Conservation (phyloP, 1,284 basidiomycete species). For the Cutaneotrichosporon sp. region DNA sequence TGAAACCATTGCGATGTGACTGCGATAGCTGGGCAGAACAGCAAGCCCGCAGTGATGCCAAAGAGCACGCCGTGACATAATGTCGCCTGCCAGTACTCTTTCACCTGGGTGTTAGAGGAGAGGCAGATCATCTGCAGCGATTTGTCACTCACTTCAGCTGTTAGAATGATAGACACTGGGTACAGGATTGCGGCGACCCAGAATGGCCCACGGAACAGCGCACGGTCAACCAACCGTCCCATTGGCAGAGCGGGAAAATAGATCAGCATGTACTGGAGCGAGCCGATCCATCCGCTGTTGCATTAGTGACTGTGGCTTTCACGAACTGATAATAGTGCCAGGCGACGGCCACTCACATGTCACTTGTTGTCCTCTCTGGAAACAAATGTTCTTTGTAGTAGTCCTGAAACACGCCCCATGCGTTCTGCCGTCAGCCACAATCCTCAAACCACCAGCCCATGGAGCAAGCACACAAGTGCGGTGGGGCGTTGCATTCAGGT, state of each 20-base stretch:
- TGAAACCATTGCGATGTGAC: conserved; percentile 54
- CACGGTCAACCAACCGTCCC: conserved; percentile 58
- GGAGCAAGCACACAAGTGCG: too few relatives aligned
- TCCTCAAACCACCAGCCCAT: too few relatives aligned
- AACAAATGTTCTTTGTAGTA: conserved; percentile 19
- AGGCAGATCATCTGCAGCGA: background rate
- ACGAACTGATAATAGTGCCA: background rate
- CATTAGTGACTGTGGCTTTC: background rate
- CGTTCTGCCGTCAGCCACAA: conserved; percentile 17
- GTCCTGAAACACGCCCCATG: conserved; percentile 25
- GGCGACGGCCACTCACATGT: conserved; percentile 13
- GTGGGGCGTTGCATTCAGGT: too few relatives aligned
- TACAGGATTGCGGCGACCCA: conserved; percentile 50
- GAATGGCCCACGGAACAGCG: conserved; percentile 53
- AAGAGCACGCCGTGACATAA: conserved; percentile 16
- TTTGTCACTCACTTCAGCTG: conserved; percentile 46
- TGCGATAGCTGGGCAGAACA: conserved; percentile 53
- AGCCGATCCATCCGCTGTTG: conserved; percentile 61
- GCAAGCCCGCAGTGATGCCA: conserved; percentile 37
- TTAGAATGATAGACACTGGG: conserved; percentile 54
- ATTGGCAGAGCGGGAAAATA: conserved; percentile 48
- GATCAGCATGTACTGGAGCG: conserved; percentile 57
- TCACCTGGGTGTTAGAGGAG: conserved; percentile 40
- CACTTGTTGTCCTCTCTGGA: conserved; percentile 9
- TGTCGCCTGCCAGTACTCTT: conserved; percentile 54